A percentile compares a stretch with the other conserved stretches of the same genome.
phyloP scores from a whole-genome alignment of 2,329 filamentous ascomycete species.

The Plectosphaerella sp. region DNA sequence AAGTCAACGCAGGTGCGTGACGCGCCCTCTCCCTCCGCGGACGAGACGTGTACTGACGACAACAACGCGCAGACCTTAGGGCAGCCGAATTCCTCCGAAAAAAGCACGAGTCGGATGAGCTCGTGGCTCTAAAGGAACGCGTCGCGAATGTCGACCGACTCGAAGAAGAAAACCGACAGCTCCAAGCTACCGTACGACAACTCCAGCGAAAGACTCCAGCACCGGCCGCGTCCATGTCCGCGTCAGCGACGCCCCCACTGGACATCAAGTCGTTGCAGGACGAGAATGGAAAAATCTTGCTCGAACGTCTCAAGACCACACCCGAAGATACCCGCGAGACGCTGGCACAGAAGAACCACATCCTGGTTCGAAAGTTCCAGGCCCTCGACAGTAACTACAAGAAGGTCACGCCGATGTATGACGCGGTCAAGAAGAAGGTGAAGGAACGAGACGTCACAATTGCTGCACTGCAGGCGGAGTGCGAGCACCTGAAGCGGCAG shows the following conservation, averaged over 20 bases:
- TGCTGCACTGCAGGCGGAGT: no score
- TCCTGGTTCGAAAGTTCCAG: neutral
- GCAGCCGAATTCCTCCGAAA: slow-evolving; percentile 13
- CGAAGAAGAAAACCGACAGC: slow-evolving; percentile 35
- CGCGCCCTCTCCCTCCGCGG: slow-evolving; percentile 11
- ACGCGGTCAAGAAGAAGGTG: neutral
- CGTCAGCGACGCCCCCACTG: no score
- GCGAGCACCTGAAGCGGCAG: no score
- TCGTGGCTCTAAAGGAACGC: slow-evolving; percentile 25
- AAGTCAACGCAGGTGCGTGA: slow-evolving; percentile 28
- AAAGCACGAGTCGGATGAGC: slow-evolving; percentile 16
- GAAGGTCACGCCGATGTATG: neutral
- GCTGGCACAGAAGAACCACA: neutral
- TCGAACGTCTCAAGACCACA: neutral
- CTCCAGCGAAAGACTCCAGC: no score
- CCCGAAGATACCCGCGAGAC: neutral
- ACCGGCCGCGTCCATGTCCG: no score
- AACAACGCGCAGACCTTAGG: slow-evolving; percentile 16
- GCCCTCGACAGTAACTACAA: neutral
- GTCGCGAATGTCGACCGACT: slow-evolving; percentile 28
- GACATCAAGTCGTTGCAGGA: neutral
- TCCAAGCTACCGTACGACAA: slow-evolving; percentile 19
- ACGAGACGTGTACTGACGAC: slow-evolving; percentile 10
- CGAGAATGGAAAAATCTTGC: neutral
- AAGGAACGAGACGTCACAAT: neutral